Conservation (phyloP, 2,329 filamentous ascomycete species). For the Fusarium pseudograminearum region DNA sequence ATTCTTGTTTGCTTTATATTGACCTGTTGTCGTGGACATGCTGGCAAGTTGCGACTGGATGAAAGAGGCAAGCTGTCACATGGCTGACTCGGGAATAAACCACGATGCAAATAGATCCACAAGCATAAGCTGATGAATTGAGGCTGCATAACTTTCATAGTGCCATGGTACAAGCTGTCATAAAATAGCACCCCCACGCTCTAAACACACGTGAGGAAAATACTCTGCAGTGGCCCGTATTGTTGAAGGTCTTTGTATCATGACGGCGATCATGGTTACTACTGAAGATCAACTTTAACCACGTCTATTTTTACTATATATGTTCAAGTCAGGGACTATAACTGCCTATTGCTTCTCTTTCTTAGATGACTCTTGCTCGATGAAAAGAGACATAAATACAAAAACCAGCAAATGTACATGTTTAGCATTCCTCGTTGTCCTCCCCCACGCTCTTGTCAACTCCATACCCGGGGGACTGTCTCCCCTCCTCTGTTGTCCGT, state of each 20-base stretch:
- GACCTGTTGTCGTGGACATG: not conserved
- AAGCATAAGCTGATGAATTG: not conserved
- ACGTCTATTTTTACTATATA: not conserved
- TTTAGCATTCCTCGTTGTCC: slow-evolving; percentile 8
- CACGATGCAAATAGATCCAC: slow-evolving; percentile 13
- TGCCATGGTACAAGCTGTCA: not conserved
- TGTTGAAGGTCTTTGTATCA: slow-evolving; percentile 9
- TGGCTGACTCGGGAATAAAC: slow-evolving; percentile 2
- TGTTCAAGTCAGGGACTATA: not conserved
- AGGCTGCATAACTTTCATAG: not conserved
- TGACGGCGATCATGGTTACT: slow-evolving; percentile 19
- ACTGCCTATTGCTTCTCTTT: not conserved
- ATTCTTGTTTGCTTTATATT: not conserved
- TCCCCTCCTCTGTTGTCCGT: slow-evolving; percentile 16
- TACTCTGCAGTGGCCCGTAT: slow-evolving; percentile 41
- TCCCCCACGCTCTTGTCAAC: slow-evolving; percentile 24
- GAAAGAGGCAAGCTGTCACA: not conserved
- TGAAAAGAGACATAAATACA: not conserved
- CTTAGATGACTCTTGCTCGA: not conserved
- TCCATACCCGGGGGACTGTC: not conserved
- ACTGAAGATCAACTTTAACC: not conserved
- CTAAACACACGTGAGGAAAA: slow-evolving; percentile 39
- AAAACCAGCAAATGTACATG: slow-evolving; percentile 4
- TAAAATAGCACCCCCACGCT: slow-evolving; percentile 34
- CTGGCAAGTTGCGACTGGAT: not conserved